These are phyloP conservation scores for Haplosporangium gracile DNA, from an alignment of 192 early-diverging fungal genomes.

Conservation along the genomic window DNA sequence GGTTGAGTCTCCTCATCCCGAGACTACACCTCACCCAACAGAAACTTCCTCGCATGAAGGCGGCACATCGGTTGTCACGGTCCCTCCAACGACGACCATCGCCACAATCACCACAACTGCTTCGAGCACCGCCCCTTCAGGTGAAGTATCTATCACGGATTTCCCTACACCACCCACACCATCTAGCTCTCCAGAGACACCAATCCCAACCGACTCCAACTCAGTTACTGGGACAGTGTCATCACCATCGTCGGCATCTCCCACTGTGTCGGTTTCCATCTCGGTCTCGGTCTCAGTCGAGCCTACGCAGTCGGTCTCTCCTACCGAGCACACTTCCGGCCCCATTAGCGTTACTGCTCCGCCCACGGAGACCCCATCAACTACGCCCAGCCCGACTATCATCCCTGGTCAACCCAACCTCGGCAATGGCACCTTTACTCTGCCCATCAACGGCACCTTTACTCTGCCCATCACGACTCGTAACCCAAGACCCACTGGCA, in stretches of 20 bases:
- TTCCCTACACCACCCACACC: not conserved
- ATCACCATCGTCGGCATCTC: not conserved
- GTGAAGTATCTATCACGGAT: not conserved
- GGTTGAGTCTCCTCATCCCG: not conserved
- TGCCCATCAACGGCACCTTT: not conserved
- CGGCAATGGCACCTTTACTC: not conserved
- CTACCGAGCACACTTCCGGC: not conserved
- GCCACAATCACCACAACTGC: not conserved
- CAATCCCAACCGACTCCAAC: not conserved
- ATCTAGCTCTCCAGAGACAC: not conserved
- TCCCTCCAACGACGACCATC: not conserved
- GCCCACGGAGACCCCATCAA: not conserved
- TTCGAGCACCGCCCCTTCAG: not conserved
- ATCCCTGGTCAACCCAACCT: not conserved
- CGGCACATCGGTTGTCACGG: not conserved
- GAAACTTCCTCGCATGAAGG: not conserved
- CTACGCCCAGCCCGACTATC: not conserved
- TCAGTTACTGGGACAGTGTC: not conserved
- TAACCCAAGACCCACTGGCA: not conserved
- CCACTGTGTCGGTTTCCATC: not conserved
- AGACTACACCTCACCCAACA: not conserved
- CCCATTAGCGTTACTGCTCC: not conserved
- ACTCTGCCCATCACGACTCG: not conserved
- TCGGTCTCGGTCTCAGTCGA: not conserved
- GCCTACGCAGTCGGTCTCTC: not conserved